Evolutionary conservation across 768 basidiomycete species (phyloP).

Genomic region (Symmetrospora coprosmae): DNA sequence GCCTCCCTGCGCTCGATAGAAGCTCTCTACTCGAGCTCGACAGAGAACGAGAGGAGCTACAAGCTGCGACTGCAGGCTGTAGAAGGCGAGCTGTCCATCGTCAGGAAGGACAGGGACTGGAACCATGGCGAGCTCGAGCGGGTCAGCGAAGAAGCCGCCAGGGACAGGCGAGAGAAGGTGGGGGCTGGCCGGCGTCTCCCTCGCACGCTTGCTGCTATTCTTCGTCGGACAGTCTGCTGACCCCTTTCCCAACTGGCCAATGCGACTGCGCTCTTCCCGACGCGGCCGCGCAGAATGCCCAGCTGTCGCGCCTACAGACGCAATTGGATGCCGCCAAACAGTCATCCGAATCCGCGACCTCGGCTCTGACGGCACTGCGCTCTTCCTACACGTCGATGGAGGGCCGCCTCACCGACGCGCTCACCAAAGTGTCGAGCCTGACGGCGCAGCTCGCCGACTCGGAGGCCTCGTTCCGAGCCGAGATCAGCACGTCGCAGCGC

Average conservation of each 20-base stretch:
- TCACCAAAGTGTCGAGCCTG: slow-evolving; percentile 59
- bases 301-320: slow-evolving; percentile 60
- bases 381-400: slow-evolving; percentile 56
- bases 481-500: slow-evolving; percentile 57
- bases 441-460: slow-evolving; percentile 67
- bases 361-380: slow-evolving; percentile 58
- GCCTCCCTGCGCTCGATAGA: slow-evolving; percentile 58
- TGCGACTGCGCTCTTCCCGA: not conserved
- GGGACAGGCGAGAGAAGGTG: slow-evolving; percentile 59
- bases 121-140: slow-evolving; percentile 52
- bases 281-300: slow-evolving; percentile 44
- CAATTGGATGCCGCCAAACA: slow-evolving; percentile 60
- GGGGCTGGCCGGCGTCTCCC: not conserved
- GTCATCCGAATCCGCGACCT: slow-evolving; percentile 51
- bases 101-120: slow-evolving; percentile 62
- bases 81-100: slow-evolving; percentile 62
- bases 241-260: not conserved
- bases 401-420: slow-evolving; percentile 61
- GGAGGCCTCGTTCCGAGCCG: slow-evolving; percentile 64
- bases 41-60: slow-evolving; percentile 14
- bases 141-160: slow-evolving; percentile 69
- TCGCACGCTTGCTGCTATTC: not conserved
- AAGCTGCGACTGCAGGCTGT: slow-evolving; percentile 79
- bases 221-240: not conserved
- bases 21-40: slow-evolving; percentile 46